Evolutionary conservation across 2,329 filamentous ascomycete species (phyloP).

Genomic region (Alternaria sp.): DNA sequence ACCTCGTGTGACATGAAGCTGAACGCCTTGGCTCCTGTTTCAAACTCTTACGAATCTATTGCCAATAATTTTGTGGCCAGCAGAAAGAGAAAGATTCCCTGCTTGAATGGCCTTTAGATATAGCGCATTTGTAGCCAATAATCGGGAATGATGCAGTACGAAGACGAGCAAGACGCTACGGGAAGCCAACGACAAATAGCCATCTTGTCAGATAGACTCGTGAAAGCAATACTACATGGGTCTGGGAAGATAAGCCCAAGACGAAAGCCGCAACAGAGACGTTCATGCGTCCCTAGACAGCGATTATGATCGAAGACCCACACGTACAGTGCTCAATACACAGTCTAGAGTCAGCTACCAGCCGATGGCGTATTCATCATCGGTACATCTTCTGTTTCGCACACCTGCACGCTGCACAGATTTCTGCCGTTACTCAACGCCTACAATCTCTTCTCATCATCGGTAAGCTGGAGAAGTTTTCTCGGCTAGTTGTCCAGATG

Average conservation of each 20-base stretch:
- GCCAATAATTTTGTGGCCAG: background rate
- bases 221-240: no score
- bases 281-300: background rate
- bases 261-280: background rate
- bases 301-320: background rate
- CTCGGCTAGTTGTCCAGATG: constrained; percentile 32
- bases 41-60: background rate
- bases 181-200: background rate
- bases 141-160: background rate
- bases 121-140: background rate
- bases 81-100: background rate
- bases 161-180: background rate
- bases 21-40: background rate
- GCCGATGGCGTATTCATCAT: background rate
- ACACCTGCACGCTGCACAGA: background rate
- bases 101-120: background rate
- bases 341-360: background rate
- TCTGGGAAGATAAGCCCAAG: background rate
- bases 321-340: background rate
- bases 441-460: background rate
- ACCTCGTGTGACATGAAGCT: background rate
- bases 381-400: background rate
- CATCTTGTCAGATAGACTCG: background rate
- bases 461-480: background rate
- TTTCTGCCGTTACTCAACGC: background rate